A percentile compares a stretch with the other conserved stretches of the same genome.
phyloP scores from a whole-genome alignment of 352 stramenopile genomes.

The Phytopythium mirpurense region DNA sequence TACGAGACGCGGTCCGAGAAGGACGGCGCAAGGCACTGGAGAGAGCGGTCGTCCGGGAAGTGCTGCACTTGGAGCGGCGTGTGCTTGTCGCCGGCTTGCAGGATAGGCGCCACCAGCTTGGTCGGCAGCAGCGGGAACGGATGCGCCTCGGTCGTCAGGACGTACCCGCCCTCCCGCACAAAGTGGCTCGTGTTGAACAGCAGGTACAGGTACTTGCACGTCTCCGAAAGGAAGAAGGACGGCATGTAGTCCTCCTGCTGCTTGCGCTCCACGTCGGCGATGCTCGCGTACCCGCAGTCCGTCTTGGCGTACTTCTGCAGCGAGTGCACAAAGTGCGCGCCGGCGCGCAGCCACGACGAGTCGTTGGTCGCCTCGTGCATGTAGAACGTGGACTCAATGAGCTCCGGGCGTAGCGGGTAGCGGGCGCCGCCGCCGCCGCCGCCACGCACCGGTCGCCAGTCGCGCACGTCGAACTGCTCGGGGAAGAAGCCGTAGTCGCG shows the following conservation, averaged over 20 bases:
- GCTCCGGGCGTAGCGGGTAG: conserved; percentile 96
- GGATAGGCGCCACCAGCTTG: conserved; percentile 38
- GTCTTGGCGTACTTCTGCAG: conserved; percentile 90
- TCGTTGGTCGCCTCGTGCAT: conserved; percentile 90
- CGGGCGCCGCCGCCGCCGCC: conserved; percentile 30
- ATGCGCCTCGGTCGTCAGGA: conserved; percentile 97
- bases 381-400: conserved; percentile 97
- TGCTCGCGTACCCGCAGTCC: conserved; percentile 91
- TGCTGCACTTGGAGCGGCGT: conserved; percentile 10
- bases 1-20: conserved; percentile 62
- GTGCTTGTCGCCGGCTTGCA: conserved; percentile 17
- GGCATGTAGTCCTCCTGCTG: conserved; percentile 96
- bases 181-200: conserved; percentile 84
- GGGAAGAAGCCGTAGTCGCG: conserved; percentile 94
- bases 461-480: conserved; percentile 93
- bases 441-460: conserved; percentile 62
- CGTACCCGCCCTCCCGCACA: conserved; percentile 83
- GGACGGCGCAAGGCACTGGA: conserved; percentile 29
- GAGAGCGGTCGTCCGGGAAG: conserved; percentile 14
- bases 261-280: conserved; percentile 81
- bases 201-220: conserved; percentile 99
- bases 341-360: conserved; percentile 74
- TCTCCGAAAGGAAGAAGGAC: conserved; percentile 99
- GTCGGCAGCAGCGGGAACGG: conserved; percentile 81
- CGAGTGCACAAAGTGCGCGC: conserved; percentile 75